These are phyloP conservation scores for Trichoderma asperellum DNA, from an alignment of 2,329 filamentous ascomycete genomes.

Conservation along the genomic window DNA sequence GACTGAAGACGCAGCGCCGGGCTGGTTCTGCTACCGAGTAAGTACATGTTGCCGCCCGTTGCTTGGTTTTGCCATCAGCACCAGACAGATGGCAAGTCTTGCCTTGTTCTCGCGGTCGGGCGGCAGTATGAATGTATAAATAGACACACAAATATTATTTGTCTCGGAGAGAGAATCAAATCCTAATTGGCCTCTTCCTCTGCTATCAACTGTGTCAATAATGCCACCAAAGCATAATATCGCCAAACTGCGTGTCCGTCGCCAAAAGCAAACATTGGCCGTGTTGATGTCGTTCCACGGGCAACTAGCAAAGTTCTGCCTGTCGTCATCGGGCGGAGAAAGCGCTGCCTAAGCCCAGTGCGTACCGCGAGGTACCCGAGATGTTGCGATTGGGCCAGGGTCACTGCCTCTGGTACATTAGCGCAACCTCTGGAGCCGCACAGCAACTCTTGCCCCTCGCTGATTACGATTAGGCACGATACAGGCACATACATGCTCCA, in stretches of 20 bases:
- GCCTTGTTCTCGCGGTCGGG: neutral
- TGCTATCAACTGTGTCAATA: too few relatives aligned
- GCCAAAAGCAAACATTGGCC: neutral
- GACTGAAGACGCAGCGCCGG: neutral
- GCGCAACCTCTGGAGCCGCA: conserved; percentile 7
- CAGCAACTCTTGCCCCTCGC: conserved; percentile 22
- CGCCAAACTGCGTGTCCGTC: neutral
- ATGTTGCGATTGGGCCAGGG: neutral
- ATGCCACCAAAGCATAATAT: too few relatives aligned
- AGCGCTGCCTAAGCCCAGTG: neutral
- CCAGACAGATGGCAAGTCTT: neutral
- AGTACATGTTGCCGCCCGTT: neutral
- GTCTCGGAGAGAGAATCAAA: too few relatives aligned
- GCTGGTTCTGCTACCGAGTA: neutral
- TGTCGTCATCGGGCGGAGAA: conserved; percentile 21
- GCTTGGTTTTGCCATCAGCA: neutral
- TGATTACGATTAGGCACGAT: neutral
- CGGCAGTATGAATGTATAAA: neutral
- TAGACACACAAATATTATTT: too few relatives aligned
- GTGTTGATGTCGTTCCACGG: conserved; percentile 1
- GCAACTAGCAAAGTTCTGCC: neutral
- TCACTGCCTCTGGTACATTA: neutral
- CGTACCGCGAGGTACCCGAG: neutral
- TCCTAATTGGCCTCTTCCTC: too few relatives aligned
- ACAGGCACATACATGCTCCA: neutral